Evolutionary conservation across 345 rosid species (phyloP).

Genomic region (Arabidopsis arenosa): DNA sequence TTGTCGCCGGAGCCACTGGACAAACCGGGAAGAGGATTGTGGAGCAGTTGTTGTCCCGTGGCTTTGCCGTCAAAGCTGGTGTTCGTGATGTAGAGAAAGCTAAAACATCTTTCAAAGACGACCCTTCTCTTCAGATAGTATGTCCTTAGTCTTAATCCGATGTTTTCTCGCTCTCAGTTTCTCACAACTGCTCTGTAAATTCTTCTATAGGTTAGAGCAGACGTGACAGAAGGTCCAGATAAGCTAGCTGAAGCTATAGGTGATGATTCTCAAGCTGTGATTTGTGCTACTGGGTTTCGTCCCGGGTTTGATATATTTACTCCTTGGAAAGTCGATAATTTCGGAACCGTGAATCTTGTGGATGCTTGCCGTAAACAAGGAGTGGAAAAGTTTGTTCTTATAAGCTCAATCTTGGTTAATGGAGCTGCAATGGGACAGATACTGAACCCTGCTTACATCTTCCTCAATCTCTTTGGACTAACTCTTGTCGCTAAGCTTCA

Average conservation of each 20-base stretch:
- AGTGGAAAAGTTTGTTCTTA: constrained; percentile 69
- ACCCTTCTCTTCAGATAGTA: constrained; percentile 78
- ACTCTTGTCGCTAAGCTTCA: constrained; percentile 93
- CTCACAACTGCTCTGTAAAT: constrained; percentile 3
- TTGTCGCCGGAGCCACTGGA: constrained; percentile 95
- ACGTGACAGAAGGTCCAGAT: constrained; percentile 79
- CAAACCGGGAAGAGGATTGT: constrained; percentile 83
- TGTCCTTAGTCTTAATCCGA: constrained; percentile 36
- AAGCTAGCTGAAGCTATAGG: constrained; percentile 86
- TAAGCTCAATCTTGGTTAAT: constrained; percentile 88
- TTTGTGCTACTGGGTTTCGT: constrained; percentile 87
- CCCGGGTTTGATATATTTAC: constrained; percentile 81
- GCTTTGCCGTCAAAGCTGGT: constrained; percentile 85
- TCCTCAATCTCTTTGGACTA: constrained; percentile 83
- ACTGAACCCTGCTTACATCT: constrained; percentile 85
- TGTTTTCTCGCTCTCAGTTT: background rate
- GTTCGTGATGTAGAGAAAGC: constrained; percentile 84
- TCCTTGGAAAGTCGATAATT: constrained; percentile 94
- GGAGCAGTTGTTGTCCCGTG: constrained; percentile 79
- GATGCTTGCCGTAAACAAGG: constrained; percentile 80
- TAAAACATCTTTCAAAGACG: constrained; percentile 55
- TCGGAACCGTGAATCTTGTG: constrained; percentile 81
- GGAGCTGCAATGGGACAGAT: constrained; percentile 98
- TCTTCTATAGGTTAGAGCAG: constrained; percentile 74
- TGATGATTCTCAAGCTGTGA: constrained; percentile 78